Conservation (phyloP, 495 filamentous ascomycete genomes). For the Hypomontagnella monticulosa region DNA sequence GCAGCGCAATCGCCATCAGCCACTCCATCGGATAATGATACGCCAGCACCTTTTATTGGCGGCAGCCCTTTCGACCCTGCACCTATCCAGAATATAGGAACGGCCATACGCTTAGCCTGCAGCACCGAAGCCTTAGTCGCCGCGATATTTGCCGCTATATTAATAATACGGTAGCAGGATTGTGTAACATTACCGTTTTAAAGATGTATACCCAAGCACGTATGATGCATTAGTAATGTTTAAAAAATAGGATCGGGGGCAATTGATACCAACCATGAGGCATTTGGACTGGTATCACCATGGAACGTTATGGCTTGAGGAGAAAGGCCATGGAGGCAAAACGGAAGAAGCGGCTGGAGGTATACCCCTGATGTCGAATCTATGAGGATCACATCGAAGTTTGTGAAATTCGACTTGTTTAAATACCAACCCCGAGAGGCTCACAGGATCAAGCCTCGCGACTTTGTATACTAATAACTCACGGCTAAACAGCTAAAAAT, state of each 20-base stretch:
- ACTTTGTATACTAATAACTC: constrained; percentile 21
- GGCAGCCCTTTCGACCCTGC: constrained; percentile 34
- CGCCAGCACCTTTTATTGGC: constrained; percentile 31
- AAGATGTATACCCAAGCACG: constrained; percentile 17
- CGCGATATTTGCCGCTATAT: constrained; percentile 17
- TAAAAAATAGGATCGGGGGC: constrained; percentile 11
- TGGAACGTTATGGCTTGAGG: constrained; percentile 1
- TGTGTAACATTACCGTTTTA: background rate
- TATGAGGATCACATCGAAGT: constrained; percentile 16
- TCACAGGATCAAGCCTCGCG: constrained; percentile 4
- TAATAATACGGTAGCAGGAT: constrained; percentile 24
- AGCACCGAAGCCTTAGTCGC: constrained; percentile 13
- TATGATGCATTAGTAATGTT: constrained; percentile 31
- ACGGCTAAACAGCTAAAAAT: constrained; percentile 15
- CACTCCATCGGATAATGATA: constrained; percentile 12
- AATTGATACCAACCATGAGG: constrained; percentile 13
- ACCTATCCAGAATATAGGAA: constrained; percentile 16
- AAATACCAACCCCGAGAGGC: constrained; percentile 3
- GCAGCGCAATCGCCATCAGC: constrained; percentile 21
- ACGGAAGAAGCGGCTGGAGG: background rate
- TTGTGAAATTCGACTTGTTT: constrained; percentile 4
- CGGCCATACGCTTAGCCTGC: constrained; percentile 1
- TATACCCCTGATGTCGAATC: background rate
- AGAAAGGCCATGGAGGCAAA: background rate
- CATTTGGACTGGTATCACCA: background rate